Evolutionary conservation across 768 basidiomycete genomes (phyloP).

Genomic region (Gloeostereum incarnatum): DNA sequence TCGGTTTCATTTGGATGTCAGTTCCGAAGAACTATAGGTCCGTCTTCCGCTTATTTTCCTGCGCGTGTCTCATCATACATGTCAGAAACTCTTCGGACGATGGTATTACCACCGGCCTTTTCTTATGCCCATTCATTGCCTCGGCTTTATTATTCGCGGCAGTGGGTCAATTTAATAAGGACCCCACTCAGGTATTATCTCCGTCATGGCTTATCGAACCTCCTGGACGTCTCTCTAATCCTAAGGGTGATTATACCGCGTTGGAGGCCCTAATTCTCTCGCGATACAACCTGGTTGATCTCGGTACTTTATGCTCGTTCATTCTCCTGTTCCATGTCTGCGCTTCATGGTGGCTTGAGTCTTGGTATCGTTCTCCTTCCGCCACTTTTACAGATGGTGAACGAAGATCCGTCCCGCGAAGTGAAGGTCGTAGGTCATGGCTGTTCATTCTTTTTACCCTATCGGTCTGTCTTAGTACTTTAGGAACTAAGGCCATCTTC

Average conservation of each 20-base stretch:
- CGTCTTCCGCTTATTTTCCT: constrained; percentile 7
- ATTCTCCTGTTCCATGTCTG: constrained; percentile 74
- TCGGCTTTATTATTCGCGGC: constrained; percentile 55
- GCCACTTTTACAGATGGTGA: constrained; percentile 49
- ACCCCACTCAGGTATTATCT: constrained; percentile 34
- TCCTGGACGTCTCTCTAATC: constrained; percentile 45
- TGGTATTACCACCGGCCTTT: constrained; percentile 73
- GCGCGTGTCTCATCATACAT: constrained; percentile 4
- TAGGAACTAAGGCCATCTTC: constrained; percentile 41
- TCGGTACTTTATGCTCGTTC: constrained; percentile 72
- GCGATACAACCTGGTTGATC: constrained; percentile 68
- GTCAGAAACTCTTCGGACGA: constrained; percentile 74
- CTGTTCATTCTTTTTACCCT: constrained; percentile 60
- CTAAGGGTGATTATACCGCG: constrained; percentile 30
- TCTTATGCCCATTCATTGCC: constrained; percentile 78
- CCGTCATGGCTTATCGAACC: constrained; percentile 72
- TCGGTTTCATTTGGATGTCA: constrained; percentile 83
- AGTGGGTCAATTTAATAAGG: constrained; percentile 21
- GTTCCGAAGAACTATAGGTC: constrained; percentile 83
- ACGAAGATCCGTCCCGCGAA: constrained; percentile 68
- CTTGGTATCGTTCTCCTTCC: constrained; percentile 22
- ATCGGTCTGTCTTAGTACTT: constrained; percentile 35
- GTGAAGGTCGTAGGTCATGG: constrained; percentile 52
- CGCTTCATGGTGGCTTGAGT: constrained; percentile 71
- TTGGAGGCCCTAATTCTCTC: constrained; percentile 52